Percentiles rank a stretch among this genome's conserved stretches.
Evolutionary conservation across 108 stramenopile species (phyloP).

Genomic region (Seminavis robusta): DNA sequence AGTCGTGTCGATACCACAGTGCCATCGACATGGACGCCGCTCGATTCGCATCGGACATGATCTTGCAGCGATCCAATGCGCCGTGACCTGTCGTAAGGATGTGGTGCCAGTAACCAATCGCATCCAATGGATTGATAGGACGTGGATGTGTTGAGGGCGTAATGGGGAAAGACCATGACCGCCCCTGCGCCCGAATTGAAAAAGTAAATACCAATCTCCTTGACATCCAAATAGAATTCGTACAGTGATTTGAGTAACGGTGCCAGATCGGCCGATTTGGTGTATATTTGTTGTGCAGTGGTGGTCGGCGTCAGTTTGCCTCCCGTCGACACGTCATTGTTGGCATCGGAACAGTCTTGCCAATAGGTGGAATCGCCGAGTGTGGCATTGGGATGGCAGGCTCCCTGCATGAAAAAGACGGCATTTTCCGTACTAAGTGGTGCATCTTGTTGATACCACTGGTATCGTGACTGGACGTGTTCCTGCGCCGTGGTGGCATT

Average conservation of each 20-base stretch:
- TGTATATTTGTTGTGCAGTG: slow-evolving; percentile 22
- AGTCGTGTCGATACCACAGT: slow-evolving; percentile 19
- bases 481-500: neutral
- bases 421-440: slow-evolving; percentile 23
- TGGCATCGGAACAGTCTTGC: slow-evolving; percentile 40
- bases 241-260: slow-evolving; percentile 45
- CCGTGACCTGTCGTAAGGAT: slow-evolving; percentile 20
- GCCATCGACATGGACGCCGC: slow-evolving; percentile 30
- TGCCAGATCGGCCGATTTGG: slow-evolving; percentile 30
- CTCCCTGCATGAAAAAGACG: slow-evolving; percentile 38
- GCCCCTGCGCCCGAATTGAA: slow-evolving; percentile 51
- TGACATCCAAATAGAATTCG: slow-evolving; percentile 34
- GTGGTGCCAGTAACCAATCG: slow-evolving; percentile 46
- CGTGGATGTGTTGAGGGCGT: neutral
- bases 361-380: slow-evolving; percentile 14
- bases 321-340: slow-evolving; percentile 38
- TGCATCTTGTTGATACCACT: neutral
- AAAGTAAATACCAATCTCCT: slow-evolving; percentile 34
- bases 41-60: slow-evolving; percentile 40
- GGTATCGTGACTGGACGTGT: neutral
- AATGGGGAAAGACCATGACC: slow-evolving; percentile 26
- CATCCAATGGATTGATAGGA: slow-evolving; percentile 44
- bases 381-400: slow-evolving; percentile 39
- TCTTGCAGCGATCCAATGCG: slow-evolving; percentile 38
- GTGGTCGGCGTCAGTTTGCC: slow-evolving; percentile 31